Percentiles rank a stretch among this genome's conserved stretches.
phyloP scores from a whole-genome alignment of 495 filamentous ascomycete genomes.

The Diplogelasinospora grovesii region DNA sequence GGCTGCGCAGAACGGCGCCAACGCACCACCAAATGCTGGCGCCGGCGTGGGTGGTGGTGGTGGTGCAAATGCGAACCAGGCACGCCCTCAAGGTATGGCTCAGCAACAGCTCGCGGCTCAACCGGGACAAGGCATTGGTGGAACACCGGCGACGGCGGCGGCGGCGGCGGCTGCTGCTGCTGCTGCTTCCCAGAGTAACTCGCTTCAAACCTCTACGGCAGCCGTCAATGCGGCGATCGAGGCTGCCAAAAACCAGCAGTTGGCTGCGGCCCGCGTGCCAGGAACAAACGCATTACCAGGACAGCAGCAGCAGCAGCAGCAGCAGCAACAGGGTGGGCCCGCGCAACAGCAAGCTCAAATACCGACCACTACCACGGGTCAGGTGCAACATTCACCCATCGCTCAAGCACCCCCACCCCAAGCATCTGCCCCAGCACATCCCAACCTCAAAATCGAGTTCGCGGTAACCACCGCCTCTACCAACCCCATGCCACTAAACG shows the following conservation, averaged over 20 bases:
- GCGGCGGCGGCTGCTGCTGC: conserved; percentile 2
- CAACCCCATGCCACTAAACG: no score
- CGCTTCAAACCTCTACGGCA: conserved; percentile 26
- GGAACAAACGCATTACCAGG: conserved; percentile 16
- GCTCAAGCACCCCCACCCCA: conserved; percentile 8
- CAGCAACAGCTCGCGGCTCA: conserved; percentile 5
- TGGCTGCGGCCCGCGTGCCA: conserved; percentile 26
- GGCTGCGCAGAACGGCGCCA: conserved; percentile 14
- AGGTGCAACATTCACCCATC: conserved; percentile 2
- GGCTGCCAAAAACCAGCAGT: conserved; percentile 45
- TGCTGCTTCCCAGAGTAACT: conserved; percentile 6
- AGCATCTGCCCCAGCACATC: no score
- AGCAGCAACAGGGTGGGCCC: conserved; percentile 10
- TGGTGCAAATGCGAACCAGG: conserved; percentile 6
- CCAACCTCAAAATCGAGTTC: no score
- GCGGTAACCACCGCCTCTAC: no score
- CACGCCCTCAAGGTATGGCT: conserved; percentile 8
- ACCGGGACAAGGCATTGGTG: conserved; percentile 2
- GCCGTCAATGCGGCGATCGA: conserved; percentile 47
- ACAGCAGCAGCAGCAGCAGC: conserved; percentile 25
- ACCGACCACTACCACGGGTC: conserved; percentile 8
- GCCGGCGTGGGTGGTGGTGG: no score
- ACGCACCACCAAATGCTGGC: conserved; percentile 2
- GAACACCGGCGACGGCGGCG: conserved; percentile 1
- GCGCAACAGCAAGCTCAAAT: conserved; percentile 7